Conservation (phyloP, 805 yeast species). For the Saturnispora ahearnii region DNA sequence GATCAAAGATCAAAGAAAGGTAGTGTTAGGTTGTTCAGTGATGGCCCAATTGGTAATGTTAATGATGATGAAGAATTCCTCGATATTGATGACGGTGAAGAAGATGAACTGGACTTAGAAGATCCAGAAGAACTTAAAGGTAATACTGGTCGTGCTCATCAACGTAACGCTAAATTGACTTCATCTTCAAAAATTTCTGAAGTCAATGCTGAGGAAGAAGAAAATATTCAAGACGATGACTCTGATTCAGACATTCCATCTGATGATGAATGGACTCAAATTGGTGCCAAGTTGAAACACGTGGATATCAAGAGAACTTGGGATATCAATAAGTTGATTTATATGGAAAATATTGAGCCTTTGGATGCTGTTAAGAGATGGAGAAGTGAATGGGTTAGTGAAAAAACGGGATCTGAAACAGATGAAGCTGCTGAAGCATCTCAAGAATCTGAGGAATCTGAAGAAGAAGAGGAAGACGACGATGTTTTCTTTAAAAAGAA, state of each 20-base stretch:
- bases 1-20: conserved; percentile 40
- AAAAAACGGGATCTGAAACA: conserved; percentile 11
- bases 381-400: conserved; percentile 39
- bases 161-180: conserved; percentile 52
- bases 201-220: conserved; percentile 37
- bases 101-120: conserved; percentile 19
- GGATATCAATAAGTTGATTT: conserved; percentile 75
- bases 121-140: conserved; percentile 24
- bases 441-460: conserved; percentile 28
- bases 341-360: conserved; percentile 71
- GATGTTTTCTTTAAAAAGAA: conserved; percentile 43
- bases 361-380: conserved; percentile 63
- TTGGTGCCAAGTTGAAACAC: conserved; percentile 59
- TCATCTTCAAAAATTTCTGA: conserved; percentile 44
- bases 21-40: conserved; percentile 69
- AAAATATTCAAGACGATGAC: conserved; percentile 36
- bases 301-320: conserved; percentile 45
- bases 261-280: conserved; percentile 31
- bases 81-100: conserved; percentile 21
- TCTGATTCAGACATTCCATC: conserved; percentile 44
- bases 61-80: conserved; percentile 32
- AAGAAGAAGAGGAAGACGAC: conserved; percentile 41
- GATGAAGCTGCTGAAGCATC: conserved; percentile 30
- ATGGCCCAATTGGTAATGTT: conserved; percentile 27
- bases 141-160: conserved; percentile 52